Evolutionary conservation across 2,329 filamentous ascomycete genomes (phyloP).

Genomic region (Aspergillus carbonarius): DNA sequence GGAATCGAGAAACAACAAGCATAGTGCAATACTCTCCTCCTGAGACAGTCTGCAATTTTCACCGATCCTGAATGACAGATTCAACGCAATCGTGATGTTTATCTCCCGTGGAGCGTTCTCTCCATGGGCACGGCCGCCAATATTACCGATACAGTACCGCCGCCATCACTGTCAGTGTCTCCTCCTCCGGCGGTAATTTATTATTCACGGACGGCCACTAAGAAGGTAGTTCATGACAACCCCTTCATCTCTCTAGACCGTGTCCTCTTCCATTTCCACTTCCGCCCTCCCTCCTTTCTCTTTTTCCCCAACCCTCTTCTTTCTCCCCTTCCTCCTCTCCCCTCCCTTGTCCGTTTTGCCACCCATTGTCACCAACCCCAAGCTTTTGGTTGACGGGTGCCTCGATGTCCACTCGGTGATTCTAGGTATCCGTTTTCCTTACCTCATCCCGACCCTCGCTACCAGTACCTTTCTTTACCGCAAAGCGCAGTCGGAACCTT

Average conservation of each 20-base stretch:
- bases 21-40: background rate
- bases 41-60: background rate
- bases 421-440: conserved; percentile 6
- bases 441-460: background rate
- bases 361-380: conserved; percentile 7
- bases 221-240: conserved; percentile 5
- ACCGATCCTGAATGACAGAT: background rate
- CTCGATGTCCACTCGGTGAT: conserved; percentile 22
- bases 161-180: background rate
- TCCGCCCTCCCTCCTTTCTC: conserved; percentile 3
- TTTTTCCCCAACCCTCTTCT: background rate
- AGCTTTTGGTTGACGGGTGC: conserved; percentile 13
- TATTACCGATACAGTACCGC: conserved; percentile 1
- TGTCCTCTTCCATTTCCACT: conserved; percentile 19
- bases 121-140: background rate
- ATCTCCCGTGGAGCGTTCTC: background rate
- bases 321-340: background rate
- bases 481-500: conserved; percentile 6
- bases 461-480: conserved; percentile 3
- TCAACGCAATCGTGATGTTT: background rate
- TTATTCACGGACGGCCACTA: conserved; percentile 9
- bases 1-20: background rate
- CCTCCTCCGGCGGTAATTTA: conserved; percentile 10
- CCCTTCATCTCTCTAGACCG: conserved; percentile 15
- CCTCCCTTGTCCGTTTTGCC: background rate